Base-by-base conservation (phyloP, 192 early-diverging fungal genomes). In the Entomortierella chlamydospora region DNA sequence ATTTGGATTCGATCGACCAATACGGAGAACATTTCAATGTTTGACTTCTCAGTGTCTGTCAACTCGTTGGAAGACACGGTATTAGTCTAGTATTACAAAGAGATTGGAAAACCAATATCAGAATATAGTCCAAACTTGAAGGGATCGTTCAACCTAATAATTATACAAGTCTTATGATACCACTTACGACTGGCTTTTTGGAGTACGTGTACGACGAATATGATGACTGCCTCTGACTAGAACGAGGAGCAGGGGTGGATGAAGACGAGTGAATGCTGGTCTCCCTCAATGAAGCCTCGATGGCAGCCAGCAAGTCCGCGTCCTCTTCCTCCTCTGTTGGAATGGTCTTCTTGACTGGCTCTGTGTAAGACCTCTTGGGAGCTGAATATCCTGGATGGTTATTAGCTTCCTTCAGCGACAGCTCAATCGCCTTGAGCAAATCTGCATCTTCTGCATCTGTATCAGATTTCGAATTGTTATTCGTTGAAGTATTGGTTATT, bases 391-490 rank as follows among this genome's bases (percentile, higher is more conserved):
- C 85, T 58, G 83, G 89, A 42, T 72, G 88, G 57, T 31, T 87
- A 65, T 89, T 87, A 41, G 87, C 71, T 57, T 96, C 95, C 69
- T 95, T 91, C 42, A 99, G 72, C 0, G 96, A 98, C 34, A 95
- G 86, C 62, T 94, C 95, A 72, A 99, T 99, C 0, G 98, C 98
- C 30, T 89, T 91, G 79, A 93, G 92, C 39, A 99, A 70, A 70
- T 99, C 97, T 37, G 89, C 95, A 72, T 99, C 96, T 18, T 96
- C 92, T 5, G 89, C 66, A 53, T 64, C 43, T n/a, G 71, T 56
- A 53, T 58, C 30, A 59, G 71, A 50, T 51, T 28, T 57, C 11
- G 64, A n/a, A 50, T 63, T 29, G 49, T 49, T 28, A 50, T 10
- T 39, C n/a, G 10, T 47, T 50, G 51, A 68, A 30, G 58, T 10